phyloP scores from a whole-genome alignment of 345 rosid species.

The Aquilaria sinensis region DNA sequence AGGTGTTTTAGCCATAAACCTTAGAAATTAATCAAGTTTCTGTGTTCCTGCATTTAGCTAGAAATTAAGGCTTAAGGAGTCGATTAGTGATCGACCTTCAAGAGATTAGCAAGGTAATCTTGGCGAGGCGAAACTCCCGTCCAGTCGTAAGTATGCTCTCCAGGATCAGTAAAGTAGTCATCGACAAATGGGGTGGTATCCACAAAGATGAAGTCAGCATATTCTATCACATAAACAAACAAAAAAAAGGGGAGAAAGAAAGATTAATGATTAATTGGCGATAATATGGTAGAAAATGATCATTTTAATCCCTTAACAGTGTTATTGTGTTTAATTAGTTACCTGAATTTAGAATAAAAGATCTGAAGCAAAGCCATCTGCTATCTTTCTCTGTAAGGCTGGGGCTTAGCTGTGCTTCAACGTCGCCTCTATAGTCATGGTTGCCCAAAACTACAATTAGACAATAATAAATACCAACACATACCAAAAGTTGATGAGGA shows the following conservation, averaged over 20 bases:
- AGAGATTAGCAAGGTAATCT: conserved; percentile 19
- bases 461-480: no score
- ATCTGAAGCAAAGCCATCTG: conserved; percentile 51
- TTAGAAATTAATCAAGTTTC: no score
- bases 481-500: no score
- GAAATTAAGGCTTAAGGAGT: no score
- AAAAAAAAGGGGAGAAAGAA: no score
- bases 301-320: no score
- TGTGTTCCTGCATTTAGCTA: no score
- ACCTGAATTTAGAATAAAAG: conserved; percentile 38
- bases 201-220: conserved; percentile 34
- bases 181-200: conserved; percentile 41
- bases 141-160: conserved; percentile 33
- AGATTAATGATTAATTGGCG: no score
- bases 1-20: no score
- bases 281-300: no score
- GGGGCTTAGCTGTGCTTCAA: conserved; percentile 48
- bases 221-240: conserved; percentile 13
- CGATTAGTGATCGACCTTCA: conserved; percentile 15
- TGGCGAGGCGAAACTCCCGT: conserved; percentile 22
- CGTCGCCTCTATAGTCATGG: conserved; percentile 57
- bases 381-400: conserved; percentile 29
- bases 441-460: conserved; percentile 43
- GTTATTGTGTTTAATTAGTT: not conserved
- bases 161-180: conserved; percentile 30